Conservation (phyloP, 2,329 filamentous ascomycete genomes). For the Talaromyces sp. region DNA sequence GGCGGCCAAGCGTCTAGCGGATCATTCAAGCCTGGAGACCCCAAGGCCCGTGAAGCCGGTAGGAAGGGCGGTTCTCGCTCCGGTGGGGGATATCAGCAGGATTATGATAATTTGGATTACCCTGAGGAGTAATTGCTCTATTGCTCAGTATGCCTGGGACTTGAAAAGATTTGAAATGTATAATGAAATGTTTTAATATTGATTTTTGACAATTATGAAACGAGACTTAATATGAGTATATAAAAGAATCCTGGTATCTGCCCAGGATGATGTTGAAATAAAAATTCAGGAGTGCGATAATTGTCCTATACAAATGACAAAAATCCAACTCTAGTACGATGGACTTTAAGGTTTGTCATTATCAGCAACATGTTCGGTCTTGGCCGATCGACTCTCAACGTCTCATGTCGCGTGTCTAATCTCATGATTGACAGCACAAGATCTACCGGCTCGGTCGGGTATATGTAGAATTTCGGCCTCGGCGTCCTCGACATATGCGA, state of each 20-base stretch:
- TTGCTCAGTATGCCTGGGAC: neutral
- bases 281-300: no score
- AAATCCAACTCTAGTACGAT: no score
- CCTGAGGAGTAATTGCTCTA: neutral
- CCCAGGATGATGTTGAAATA: neutral
- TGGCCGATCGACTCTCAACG: neutral
- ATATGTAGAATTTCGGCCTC: no score
- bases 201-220: neutral
- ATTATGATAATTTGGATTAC: neutral
- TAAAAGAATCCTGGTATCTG: neutral
- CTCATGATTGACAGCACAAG: no score
- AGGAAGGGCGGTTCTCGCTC: conserved; percentile 17
- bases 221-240: neutral
- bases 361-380: neutral
- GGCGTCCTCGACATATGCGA: no score
- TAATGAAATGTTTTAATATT: neutral
- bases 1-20: conserved; percentile 18
- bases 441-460: no score
- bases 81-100: neutral
- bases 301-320: no score
- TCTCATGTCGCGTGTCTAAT: neutral
- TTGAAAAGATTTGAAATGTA: neutral
- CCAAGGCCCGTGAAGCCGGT: conserved; percentile 20
- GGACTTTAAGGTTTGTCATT: no score
- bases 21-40: conserved; percentile 21